Evolutionary conservation across 2,329 filamentous ascomycete genomes (phyloP).

Genomic region (Rhinocladiella similis): DNA sequence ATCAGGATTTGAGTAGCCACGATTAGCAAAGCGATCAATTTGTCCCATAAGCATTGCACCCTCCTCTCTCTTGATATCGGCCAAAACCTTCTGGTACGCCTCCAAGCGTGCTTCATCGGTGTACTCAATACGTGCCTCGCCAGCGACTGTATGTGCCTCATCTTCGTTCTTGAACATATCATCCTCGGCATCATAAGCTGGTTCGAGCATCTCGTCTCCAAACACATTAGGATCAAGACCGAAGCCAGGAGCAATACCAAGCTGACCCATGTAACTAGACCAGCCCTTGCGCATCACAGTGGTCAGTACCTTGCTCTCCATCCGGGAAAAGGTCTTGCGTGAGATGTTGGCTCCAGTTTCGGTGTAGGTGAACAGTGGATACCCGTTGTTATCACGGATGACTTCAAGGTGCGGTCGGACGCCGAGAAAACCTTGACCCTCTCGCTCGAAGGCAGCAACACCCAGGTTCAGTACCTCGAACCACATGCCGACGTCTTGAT

Average conservation of each 20-base stretch:
- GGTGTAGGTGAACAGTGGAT: slow-evolving; percentile 17
- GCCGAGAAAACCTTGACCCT: slow-evolving; percentile 10
- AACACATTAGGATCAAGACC: not conserved
- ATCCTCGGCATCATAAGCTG: not conserved
- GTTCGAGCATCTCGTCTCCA: not conserved
- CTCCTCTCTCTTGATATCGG: slow-evolving; percentile 2
- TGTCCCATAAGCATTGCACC: not conserved
- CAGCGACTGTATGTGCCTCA: not conserved
- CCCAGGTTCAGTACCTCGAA: slow-evolving; percentile 24
- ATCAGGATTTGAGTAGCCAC: not conserved
- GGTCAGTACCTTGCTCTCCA: slow-evolving; percentile 17
- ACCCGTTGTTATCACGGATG: slow-evolving; percentile 11
- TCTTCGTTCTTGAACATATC: slow-evolving; percentile 5
- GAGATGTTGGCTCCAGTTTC: slow-evolving; percentile 13
- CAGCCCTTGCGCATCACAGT: slow-evolving; percentile 18
- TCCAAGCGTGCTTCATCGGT: not conserved
- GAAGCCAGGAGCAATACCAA: not conserved
- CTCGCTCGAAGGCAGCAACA: slow-evolving; percentile 11
- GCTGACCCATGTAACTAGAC: slow-evolving; percentile 11
- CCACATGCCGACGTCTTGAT: slow-evolving; percentile 27
- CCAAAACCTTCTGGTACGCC: slow-evolving; percentile 1
- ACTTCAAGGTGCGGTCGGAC: slow-evolving; percentile 15
- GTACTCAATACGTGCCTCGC: not conserved
- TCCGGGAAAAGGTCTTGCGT: slow-evolving; percentile 10
- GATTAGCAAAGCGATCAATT: not conserved